These are phyloP conservation scores for Lachnellula subtilissima DNA, from an alignment of 2,329 filamentous ascomycete species.

Conservation along the genomic window DNA sequence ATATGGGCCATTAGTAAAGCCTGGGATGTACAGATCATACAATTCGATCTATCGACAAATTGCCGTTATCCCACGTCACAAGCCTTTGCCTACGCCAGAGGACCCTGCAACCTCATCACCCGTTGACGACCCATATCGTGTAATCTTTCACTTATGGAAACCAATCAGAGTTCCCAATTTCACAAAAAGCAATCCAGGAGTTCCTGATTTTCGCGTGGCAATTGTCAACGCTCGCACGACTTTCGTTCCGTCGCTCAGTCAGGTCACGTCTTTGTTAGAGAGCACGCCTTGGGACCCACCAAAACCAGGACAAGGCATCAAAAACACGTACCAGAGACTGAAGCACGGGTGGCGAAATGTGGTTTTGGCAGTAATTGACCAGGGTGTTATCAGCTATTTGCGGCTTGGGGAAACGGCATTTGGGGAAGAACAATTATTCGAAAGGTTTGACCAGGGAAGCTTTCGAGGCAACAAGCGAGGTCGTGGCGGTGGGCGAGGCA, in stretches of 20 bases:
- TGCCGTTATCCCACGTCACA: constrained; percentile 66
- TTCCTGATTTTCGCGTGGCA: constrained; percentile 79
- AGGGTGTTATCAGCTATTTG: constrained; percentile 85
- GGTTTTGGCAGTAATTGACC: constrained; percentile 81
- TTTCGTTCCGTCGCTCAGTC: constrained; percentile 64
- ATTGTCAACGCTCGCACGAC: constrained; percentile 73
- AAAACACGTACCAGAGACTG: constrained; percentile 65
- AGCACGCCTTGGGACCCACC: constrained; percentile 67
- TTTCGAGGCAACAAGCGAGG: constrained; percentile 36
- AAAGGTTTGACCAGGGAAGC: constrained; percentile 46
- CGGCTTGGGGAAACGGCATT: constrained; percentile 77
- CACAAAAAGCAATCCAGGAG: constrained; percentile 71
- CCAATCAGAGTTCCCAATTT: constrained; percentile 55
- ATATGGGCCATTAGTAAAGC: constrained; percentile 54
- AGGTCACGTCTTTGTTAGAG: constrained; percentile 67
- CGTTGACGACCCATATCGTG: constrained; percentile 53
- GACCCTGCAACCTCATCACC: constrained; percentile 32
- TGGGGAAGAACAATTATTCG: constrained; percentile 66
- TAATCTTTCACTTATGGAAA: constrained; percentile 83
- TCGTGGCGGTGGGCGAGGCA: constrained; percentile 33
- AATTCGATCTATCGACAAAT: constrained; percentile 71
- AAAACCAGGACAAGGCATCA: constrained; percentile 38
- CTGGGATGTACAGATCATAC: constrained; percentile 63
- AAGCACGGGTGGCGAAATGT: constrained; percentile 83
- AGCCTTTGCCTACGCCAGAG: constrained; percentile 41